Evolutionary conservation across 2,329 filamentous ascomycete species (phyloP), one percentile per base, ranked within the genome.

Genomic region (Cladosporium sp.): DNA sequence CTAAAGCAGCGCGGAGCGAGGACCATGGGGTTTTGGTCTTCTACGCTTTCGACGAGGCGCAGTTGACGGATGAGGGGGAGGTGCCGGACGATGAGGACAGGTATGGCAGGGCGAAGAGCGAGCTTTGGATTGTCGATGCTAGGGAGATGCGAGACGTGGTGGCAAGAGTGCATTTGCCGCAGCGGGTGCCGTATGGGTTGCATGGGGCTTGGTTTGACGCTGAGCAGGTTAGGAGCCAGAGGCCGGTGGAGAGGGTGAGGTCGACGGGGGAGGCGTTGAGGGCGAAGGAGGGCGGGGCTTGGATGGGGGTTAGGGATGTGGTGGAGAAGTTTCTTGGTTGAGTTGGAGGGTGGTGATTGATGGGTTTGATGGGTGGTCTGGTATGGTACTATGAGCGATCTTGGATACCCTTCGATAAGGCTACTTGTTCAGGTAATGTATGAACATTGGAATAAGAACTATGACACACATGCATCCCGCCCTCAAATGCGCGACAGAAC

Each of bases 81-180:
- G 61, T 65, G 3, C 62, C 62, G 3, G 22, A 45, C 0, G 73
- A 82, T n/a, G 50, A 67, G 0, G 50, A 67, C 0, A 64, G 70
- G 0, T 64, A 66, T 1, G 39, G 15, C 4, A 45, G 60, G 8
- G 72, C 80, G 0, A 70, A 62, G 19, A 83, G 79, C 27, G 84
- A 88, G 64, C 68, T 88, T 0, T 89, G 85, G 85, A 72, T 88
- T 12, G 74, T 88, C 24, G 77, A 88, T 59, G 84, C 84, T 0
- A 76, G 63, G 53, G 72, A 72, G 2, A 88, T 89, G 84, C 71
- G 63, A 19, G 72, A 80, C 3, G 70, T 88, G 0, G 73, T 85
- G 3, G 80, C 77, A 5, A 76, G 72, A 52, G 73, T 88, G 3
- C 66, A 68, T 17, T 67, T 89, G 29, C 84, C 83, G 2, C 83